A percentile compares a stretch with the other conserved stretches of the same genome.
Conservation (phyloP, 805 yeast species). For the Yarrowia yakushimensis region DNA sequence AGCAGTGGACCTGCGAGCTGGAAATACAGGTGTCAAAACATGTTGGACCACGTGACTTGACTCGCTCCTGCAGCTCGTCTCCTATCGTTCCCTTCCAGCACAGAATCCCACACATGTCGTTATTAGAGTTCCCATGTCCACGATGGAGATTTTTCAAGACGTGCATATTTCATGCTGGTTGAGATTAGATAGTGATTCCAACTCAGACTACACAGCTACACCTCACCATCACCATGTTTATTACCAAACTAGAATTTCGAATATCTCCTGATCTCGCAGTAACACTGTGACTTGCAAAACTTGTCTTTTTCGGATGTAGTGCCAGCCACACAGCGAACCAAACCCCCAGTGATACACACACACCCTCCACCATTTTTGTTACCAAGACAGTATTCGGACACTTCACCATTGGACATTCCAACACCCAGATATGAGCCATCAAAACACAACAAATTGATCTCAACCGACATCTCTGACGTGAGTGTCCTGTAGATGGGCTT, state of each 20-base stretch:
- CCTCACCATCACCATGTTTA: too few relatives aligned
- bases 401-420: neutral
- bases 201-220: too few relatives aligned
- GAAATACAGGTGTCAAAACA: neutral
- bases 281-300: neutral
- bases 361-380: constrained; percentile 1
- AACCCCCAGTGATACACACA: constrained; percentile 3
- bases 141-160: neutral
- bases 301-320: neutral
- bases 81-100: neutral
- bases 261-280: neutral
- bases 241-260: neutral
- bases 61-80: neutral
- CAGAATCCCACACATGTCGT: constrained; percentile 11
- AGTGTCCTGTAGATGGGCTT: neutral
- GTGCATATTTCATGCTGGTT: neutral
- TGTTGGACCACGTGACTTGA: constrained; percentile 6
- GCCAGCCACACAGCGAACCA: neutral
- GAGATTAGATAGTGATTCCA: neutral
- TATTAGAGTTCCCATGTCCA: neutral
- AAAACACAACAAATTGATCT: constrained; percentile 3
- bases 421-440: neutral
- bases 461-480: neutral
- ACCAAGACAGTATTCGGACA: neutral
- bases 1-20: neutral